Evolutionary conservation across 208 protist species (phyloP).

Genomic region (Strigomonas culicis): DNA sequence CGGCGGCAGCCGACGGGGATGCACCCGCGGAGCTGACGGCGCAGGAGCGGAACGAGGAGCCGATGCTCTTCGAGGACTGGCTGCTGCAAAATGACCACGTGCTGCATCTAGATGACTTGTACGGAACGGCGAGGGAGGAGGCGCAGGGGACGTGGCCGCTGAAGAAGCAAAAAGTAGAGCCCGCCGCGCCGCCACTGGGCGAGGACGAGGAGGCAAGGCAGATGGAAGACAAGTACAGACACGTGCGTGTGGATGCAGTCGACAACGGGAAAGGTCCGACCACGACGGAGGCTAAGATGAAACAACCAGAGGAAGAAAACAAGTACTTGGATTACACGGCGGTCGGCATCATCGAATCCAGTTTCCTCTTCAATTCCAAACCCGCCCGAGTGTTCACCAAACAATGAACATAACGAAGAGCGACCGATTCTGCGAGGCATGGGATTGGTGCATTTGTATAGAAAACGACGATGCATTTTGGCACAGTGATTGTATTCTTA

Average conservation of each 20-base stretch:
- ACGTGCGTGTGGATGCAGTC: no score
- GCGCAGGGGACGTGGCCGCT: not conserved
- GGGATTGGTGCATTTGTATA: no score
- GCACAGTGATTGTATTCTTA: not conserved
- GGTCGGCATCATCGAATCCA: slow-evolving; percentile 54
- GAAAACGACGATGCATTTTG: not conserved
- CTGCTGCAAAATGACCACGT: not conserved
- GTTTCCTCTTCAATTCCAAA: slow-evolving; percentile 71
- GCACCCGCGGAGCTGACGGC: no score
- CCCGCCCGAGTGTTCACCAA: slow-evolving; percentile 59
- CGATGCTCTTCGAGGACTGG: not conserved
- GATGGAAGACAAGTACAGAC: not conserved
- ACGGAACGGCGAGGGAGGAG: not conserved
- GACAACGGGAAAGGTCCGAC: no score
- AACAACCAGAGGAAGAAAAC: not conserved
- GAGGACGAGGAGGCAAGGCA: not conserved
- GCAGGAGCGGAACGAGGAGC: not conserved
- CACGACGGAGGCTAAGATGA: not conserved
- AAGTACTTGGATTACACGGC: slow-evolving; percentile 58
- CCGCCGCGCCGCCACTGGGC: not conserved
- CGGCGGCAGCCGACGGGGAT: no score
- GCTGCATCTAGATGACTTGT: not conserved
- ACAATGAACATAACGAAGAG: no score
- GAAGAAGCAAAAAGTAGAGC: not conserved
- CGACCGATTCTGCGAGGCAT: no score